A percentile compares a stretch with the other conserved stretches of the same genome.
These are phyloP conservation scores for Pseudopyricularia cyperi DNA, from an alignment of 2,329 filamentous ascomycete genomes.

Conservation along the genomic window DNA sequence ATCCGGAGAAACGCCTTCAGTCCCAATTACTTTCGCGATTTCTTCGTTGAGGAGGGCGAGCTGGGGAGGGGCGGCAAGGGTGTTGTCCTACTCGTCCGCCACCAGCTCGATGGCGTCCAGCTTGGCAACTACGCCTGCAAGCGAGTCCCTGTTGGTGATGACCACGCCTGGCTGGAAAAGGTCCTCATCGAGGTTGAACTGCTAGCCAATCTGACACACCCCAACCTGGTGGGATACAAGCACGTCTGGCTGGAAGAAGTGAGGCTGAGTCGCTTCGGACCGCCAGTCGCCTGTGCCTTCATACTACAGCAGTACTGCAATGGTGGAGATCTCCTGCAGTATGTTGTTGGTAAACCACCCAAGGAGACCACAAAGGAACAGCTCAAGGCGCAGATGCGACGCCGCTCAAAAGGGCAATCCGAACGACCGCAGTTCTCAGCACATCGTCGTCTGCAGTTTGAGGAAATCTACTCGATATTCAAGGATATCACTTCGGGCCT, in stretches of 20 bases:
- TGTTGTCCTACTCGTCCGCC: slow-evolving; percentile 85
- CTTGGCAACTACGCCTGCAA: slow-evolving; percentile 72
- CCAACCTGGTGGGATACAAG: slow-evolving; percentile 90
- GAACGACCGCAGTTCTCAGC: slow-evolving; percentile 36
- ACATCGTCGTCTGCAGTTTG: slow-evolving; percentile 47
- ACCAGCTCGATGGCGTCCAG: slow-evolving; percentile 78
- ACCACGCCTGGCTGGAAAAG: slow-evolving; percentile 92
- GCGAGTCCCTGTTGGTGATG: slow-evolving; percentile 85
- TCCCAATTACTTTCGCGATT: slow-evolving; percentile 81
- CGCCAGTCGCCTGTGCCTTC: slow-evolving; percentile 86
- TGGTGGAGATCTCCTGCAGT: slow-evolving; percentile 75
- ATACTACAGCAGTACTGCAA: slow-evolving; percentile 98
- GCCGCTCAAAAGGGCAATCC: slow-evolving; percentile 64
- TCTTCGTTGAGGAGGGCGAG: slow-evolving; percentile 81
- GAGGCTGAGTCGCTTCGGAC: slow-evolving; percentile 72
- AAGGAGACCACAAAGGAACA: slow-evolving; percentile 64
- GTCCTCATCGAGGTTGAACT: slow-evolving; percentile 86
- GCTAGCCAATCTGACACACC: slow-evolving; percentile 80
- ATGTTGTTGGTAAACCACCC: slow-evolving; percentile 58
- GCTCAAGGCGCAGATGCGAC: slow-evolving; percentile 74
- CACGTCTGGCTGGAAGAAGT: slow-evolving; percentile 95
- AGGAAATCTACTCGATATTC: slow-evolving; percentile 95
- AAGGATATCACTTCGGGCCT: slow-evolving; percentile 87
- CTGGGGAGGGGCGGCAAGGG: slow-evolving; percentile 87
- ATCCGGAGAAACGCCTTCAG: slow-evolving; percentile 84